Conservation (phyloP, 495 filamentous ascomycete species). For the Margaritispora aquatica region DNA sequence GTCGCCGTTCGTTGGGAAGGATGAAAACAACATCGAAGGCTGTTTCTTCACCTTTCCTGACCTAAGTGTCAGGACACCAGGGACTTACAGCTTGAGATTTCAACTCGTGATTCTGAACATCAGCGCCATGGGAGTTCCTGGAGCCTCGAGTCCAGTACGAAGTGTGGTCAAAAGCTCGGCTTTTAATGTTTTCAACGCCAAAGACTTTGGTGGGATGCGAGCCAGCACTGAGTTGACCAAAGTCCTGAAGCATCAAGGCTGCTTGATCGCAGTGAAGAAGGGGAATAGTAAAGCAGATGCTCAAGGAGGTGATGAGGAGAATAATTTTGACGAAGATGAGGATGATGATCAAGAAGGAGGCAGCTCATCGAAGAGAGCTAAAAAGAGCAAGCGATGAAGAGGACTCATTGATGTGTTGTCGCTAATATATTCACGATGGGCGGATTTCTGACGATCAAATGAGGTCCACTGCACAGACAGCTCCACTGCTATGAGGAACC, state of each 20-base stretch:
- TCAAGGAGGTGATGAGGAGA: constrained; percentile 42
- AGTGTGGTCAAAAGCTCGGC: constrained; percentile 65
- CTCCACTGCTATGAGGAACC: not conserved
- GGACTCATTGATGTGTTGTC: not conserved
- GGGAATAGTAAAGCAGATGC: constrained; percentile 57
- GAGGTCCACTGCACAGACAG: no score
- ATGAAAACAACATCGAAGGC: constrained; percentile 60
- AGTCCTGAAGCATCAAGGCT: constrained; percentile 65
- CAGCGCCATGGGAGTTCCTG: constrained; percentile 18
- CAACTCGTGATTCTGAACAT: constrained; percentile 77
- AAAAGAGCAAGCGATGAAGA: not conserved
- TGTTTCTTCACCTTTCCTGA: constrained; percentile 96
- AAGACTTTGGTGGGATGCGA: constrained; percentile 93
- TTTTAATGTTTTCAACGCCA: constrained; percentile 90
- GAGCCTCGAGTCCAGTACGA: constrained; percentile 48
- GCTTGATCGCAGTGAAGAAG: constrained; percentile 75
- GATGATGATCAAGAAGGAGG: constrained; percentile 6
- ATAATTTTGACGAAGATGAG: constrained; percentile 35
- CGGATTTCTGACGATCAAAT: not conserved
- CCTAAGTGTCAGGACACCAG: constrained; percentile 83
- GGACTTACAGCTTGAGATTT: constrained; percentile 76
- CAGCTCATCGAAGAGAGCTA: constrained; percentile 7
- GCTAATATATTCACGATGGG: not conserved
- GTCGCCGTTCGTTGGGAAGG: constrained; percentile 62
- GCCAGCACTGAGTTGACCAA: constrained; percentile 64